Evolutionary conservation across 2,329 filamentous ascomycete species (phyloP), one percentile per base, ranked within the genome.

Genomic region (Lasiodiplodia citricola): DNA sequence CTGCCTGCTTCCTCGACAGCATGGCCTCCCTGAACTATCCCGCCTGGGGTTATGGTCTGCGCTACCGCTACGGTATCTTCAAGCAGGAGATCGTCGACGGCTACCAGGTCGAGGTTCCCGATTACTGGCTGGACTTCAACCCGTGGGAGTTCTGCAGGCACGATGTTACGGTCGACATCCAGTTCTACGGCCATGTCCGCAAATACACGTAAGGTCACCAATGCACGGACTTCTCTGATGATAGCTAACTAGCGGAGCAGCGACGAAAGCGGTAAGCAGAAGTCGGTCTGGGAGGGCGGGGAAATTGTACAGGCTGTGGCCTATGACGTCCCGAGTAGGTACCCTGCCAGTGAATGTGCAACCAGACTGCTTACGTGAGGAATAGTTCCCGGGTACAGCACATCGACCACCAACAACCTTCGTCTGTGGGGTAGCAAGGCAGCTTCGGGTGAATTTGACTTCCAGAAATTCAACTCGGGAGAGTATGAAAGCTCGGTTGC

Each of bases 121-220:
- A 99, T 80, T 98, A 99, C 83, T 99, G 96, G 96, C 88, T 99
- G 66, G 96, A 98, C 79, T 97, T 98, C 82, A 99, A 99, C 81
- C 96, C 96, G 0, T 99, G 96, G 96, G 96, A 99, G 79, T 99
- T 98, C 76, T 94, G 94, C 52, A 88, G 96, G 73, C 93, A 97
- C 80, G 96, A 99, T 78, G 92, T 99, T 70, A 94, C 92, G 2
- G 94, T 99, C 28, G 93, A 98, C 81, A 93, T 99, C 70, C 94
- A 98, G 86, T 99, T 99, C 84, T 97, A 95, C 75, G 96, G 96
- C 38, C 83, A 89, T 71, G 94, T 97, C 68, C 87, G 86, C 78
- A 96, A 94, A 80, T 86, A 78, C 77, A 77, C 79, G 70, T 79
- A 73, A 71, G 63, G 41, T 2, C 54, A 11, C 13, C 4, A 60